Evolutionary conservation across 2,329 filamentous ascomycete species (phyloP).

Genomic region (Colletotrichum tropicale): DNA sequence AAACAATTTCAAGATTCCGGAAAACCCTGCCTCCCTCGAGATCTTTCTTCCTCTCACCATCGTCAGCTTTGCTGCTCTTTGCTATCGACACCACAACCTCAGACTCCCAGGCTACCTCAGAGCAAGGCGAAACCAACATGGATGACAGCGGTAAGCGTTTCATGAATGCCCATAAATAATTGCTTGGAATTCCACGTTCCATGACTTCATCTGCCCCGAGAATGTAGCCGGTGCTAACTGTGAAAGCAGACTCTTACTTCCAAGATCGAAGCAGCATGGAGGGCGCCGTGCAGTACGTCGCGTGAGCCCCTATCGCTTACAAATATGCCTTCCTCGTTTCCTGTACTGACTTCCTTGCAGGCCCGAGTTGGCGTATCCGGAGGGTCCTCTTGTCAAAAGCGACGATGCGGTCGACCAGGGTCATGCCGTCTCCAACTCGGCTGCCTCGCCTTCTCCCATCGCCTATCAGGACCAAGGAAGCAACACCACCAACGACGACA

Average conservation of each 20-base stretch:
- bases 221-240: not conserved
- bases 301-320: not conserved
- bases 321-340: fast-evolving
- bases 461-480: not conserved
- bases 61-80: not conserved
- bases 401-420: not conserved
- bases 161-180: not conserved
- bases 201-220: not conserved
- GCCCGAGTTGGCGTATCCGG: not conserved
- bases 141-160: not conserved
- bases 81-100: not conserved
- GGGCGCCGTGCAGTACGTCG: not conserved
- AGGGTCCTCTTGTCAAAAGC: not conserved
- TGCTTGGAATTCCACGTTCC: not conserved
- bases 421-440: not conserved
- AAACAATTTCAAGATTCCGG: not conserved
- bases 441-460: not conserved
- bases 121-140: not conserved
- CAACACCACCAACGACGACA: not conserved
- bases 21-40: not conserved
- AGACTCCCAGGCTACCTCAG: not conserved
- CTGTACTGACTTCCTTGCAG: not conserved
- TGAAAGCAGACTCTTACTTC: not conserved
- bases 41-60: not conserved
- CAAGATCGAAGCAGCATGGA: not conserved